Base-by-base conservation (phyloP, 257 asterid species). In the Prunella vulgaris region DNA sequence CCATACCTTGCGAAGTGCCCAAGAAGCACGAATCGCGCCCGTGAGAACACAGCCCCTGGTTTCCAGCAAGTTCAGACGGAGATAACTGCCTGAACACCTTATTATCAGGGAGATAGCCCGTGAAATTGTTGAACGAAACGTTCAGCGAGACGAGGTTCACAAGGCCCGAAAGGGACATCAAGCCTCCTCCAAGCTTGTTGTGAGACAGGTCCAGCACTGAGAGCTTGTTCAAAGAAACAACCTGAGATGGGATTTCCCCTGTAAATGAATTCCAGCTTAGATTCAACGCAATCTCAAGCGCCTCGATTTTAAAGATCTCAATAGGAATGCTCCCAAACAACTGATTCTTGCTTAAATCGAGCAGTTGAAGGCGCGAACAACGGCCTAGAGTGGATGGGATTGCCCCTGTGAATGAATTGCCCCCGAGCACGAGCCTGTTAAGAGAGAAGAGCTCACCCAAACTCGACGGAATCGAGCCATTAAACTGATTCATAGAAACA, bases 71-170 rank as follows among this genome's bases (percentile, higher is more conserved):
- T 61, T 90, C 97, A 0, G 75, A 58, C 0, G 75, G 68, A 1
- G 97, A 81, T 54, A 90, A 64, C 83, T 90, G 97, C 68, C 95
- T 73, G 86, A 90, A 90, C 25, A 90, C 76, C 76, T 88, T 88
- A 40, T 77, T 90, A 22, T 90, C 95, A 0, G 97, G 97, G 42
- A 90, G 86, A 68, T 72, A 88, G 32, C 97, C 97, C 0, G 90
- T 76, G 83, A 90, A 90, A 30, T 88, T 86, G 78, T 90, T 90
- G 80, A 79, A 79, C 6, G 97, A 90, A 21, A 88, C 58, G 27
- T 90, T 90, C 75, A 90, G 58, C 7, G 95, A 90, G 8, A 90
- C 93, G 4, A 90, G 90, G 67, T 88, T 90, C 20, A 80, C 80
- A 5, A 90, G 87, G 51, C 90, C 89, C 0, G 88, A 81, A 28